Percentiles rank a stretch among this genome's conserved stretches.
Conservation (phyloP, 345 rosid genomes). For the Euphorbia pulcherrima region DNA sequence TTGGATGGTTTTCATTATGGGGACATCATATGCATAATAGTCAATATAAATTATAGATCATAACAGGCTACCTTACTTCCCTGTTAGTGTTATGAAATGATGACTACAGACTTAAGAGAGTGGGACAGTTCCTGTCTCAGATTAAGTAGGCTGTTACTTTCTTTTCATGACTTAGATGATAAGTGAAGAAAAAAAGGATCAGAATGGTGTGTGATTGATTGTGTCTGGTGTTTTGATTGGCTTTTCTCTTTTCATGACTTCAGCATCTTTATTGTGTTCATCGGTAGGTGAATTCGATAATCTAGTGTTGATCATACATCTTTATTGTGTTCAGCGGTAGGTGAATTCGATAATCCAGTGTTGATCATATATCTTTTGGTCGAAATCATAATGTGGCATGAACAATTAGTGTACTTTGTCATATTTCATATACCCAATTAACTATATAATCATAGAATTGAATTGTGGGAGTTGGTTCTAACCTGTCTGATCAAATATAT, state of each 20-base stretch:
- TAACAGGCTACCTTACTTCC: neutral
- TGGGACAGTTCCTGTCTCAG: conserved; percentile 1
- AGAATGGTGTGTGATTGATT: neutral
- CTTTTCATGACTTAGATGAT: conserved; percentile 22
- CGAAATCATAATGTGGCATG: too few species aligned
- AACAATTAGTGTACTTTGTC: too few species aligned
- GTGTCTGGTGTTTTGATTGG: conserved; percentile 20
- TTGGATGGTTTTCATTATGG: conserved; percentile 4
- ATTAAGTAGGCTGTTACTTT: conserved; percentile 8
- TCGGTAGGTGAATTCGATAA: too few species aligned
- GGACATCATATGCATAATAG: neutral
- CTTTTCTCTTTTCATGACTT: neutral
- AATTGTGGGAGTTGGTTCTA: too few species aligned
- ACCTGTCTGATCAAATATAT: too few species aligned
- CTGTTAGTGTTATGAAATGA: conserved; percentile 4
- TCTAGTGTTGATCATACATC: too few species aligned
- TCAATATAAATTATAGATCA: neutral
- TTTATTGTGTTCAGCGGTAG: too few species aligned
- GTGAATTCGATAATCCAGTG: too few species aligned
- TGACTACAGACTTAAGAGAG: neutral
- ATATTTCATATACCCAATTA: too few species aligned
- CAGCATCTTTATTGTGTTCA: too few species aligned
- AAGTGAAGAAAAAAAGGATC: conserved; percentile 12
- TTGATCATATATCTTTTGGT: too few species aligned
- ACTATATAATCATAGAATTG: too few species aligned